A percentile compares a stretch with the other conserved stretches of the same genome.
phyloP scores from a whole-genome alignment of 495 filamentous ascomycete genomes.

The Talaromyces wortmannii region DNA sequence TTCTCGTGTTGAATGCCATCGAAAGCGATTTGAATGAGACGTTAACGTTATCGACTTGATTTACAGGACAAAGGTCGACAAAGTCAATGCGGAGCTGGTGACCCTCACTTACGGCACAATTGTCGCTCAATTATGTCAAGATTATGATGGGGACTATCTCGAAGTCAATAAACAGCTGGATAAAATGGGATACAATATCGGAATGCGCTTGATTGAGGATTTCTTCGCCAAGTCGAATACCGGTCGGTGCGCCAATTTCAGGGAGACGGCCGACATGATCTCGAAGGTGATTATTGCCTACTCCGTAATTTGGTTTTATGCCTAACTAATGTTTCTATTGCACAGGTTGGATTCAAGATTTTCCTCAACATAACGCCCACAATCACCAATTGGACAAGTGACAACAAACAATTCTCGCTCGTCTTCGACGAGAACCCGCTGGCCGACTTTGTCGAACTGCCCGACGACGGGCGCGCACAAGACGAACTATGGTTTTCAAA shows the following conservation, averaged over 20 bases:
- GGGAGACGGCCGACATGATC: conserved; percentile 94
- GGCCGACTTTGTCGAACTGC: conserved; percentile 94
- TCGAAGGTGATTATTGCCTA: conserved; percentile 58
- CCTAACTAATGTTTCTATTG: neutral
- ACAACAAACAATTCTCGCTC: conserved; percentile 93
- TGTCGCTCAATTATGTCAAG: conserved; percentile 91
- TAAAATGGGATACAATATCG: conserved; percentile 99
- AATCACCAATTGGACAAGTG: conserved; percentile 90
- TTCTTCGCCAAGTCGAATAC: conserved; percentile 92
- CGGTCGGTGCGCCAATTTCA: conserved; percentile 84
- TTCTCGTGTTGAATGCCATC: too few relatives aligned
- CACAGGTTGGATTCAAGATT: conserved; percentile 93
- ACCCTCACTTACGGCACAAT: conserved; percentile 97
- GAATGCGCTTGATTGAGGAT: conserved; percentile 92
- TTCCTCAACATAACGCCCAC: conserved; percentile 97
- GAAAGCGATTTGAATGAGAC: too few relatives aligned
- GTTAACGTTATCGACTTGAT: neutral
- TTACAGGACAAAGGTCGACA: conserved; percentile 55
- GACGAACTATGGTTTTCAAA: conserved; percentile 99
- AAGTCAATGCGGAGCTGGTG: conserved; percentile 87
- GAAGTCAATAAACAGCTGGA: conserved; percentile 96
- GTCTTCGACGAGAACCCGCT: conserved; percentile 96
- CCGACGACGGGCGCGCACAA: conserved; percentile 91
- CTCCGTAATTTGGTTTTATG: neutral
- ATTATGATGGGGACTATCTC: conserved; percentile 85